Percentiles rank a stretch among this genome's conserved stretches.
Evolutionary conservation across 2,329 filamentous ascomycete genomes (phyloP).

Genomic region (Microsporum canis): DNA sequence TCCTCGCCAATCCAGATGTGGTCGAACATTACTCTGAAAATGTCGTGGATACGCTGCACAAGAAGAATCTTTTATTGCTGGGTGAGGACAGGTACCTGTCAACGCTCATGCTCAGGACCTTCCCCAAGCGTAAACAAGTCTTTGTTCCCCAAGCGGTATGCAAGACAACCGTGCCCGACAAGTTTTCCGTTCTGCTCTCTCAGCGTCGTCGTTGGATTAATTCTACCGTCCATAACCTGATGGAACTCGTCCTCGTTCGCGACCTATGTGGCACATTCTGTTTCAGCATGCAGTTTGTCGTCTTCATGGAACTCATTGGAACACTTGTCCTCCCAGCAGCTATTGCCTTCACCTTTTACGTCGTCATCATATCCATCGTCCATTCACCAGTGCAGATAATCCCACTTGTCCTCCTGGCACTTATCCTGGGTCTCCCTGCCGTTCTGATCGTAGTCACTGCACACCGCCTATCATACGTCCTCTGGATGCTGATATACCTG

Average conservation of each 20-base stretch:
- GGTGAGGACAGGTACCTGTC: constrained; percentile 93
- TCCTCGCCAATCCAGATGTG: constrained; percentile 93
- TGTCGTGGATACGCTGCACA: constrained; percentile 94
- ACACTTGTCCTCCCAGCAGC: constrained; percentile 91
- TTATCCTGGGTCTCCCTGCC: constrained; percentile 89
- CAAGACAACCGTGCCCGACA: constrained; percentile 92
- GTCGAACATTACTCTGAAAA: constrained; percentile 99
- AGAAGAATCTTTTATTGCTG: constrained; percentile 85
- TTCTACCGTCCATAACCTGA: constrained; percentile 95
- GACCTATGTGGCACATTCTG: constrained; percentile 98
- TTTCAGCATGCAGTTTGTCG: constrained; percentile 99
- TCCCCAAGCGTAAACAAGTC: constrained; percentile 97
- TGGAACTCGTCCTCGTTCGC: constrained; percentile 90
- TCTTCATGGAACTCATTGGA: constrained; percentile 88
- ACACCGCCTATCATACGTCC: constrained; percentile 79
- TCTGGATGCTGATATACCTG: constrained; percentile 97
- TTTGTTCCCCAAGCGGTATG: constrained; percentile 98
- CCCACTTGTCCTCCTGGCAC: constrained; percentile 71
- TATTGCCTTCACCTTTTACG: constrained; percentile 93
- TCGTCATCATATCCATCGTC: constrained; percentile 79
- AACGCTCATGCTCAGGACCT: constrained; percentile 95
- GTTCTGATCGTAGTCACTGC: constrained; percentile 87
- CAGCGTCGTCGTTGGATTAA: constrained; percentile 98
- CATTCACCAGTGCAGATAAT: constrained; percentile 69
- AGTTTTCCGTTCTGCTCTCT: constrained; percentile 83